Evolutionary conservation across 2,329 filamentous ascomycete species (phyloP).

Genomic region (Cladosporium sp.): DNA sequence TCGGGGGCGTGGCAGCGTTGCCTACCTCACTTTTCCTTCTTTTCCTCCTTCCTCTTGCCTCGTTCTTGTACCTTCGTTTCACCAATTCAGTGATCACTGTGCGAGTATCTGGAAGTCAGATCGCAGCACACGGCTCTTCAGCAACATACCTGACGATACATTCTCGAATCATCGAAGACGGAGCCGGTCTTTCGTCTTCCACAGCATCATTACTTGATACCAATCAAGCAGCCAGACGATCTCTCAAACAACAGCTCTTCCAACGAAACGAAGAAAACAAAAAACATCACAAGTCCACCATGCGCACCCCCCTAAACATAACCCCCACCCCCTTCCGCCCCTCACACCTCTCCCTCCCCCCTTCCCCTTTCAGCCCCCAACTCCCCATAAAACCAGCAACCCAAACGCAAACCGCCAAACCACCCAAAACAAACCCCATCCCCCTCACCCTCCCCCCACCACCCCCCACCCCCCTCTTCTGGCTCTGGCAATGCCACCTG

Average conservation of each 20-base stretch:
- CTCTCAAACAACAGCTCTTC: neutral
- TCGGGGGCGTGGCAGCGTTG: neutral
- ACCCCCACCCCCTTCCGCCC: constrained; percentile 39
- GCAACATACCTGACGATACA: neutral
- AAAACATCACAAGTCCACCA: no score
- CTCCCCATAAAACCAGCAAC: constrained; percentile 21
- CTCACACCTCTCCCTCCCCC: constrained; percentile 41
- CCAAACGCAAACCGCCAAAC: constrained; percentile 6
- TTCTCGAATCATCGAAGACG: neutral
- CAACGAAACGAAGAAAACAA: no score
- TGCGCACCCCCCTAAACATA: constrained; percentile 32
- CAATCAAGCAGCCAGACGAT: neutral
- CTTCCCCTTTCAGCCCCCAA: constrained; percentile 39
- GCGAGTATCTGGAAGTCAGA: constrained; percentile 1
- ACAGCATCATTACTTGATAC: neutral
- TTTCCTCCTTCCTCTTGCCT: neutral
- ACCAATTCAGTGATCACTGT: neutral
- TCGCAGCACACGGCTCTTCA: neutral
- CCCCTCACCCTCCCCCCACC: constrained; percentile 20
- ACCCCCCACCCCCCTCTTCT: constrained; percentile 36
- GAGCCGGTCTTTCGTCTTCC: neutral
- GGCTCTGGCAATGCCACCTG: constrained; percentile 53
- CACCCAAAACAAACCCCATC: neutral
- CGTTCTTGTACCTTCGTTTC: neutral
- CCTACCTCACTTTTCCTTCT: neutral